Conservation (phyloP, 2,329 filamentous ascomycete genomes). For the Aphanoascus verrucosus region DNA sequence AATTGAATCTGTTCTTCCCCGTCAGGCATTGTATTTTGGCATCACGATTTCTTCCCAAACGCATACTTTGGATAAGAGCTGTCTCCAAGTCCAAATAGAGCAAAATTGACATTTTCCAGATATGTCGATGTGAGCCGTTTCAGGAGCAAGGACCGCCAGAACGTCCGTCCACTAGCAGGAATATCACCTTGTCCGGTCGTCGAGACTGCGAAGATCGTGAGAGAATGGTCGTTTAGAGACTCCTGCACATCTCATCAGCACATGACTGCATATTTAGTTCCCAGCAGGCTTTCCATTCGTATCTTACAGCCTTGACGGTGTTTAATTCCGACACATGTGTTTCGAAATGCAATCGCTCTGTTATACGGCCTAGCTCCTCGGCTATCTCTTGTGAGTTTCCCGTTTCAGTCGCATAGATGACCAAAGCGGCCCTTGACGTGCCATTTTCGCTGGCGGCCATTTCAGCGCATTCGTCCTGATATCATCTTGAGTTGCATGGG, state of each 20-base stretch:
- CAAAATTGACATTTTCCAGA: constrained; percentile 59
- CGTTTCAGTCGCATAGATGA: constrained; percentile 91
- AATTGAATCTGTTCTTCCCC: constrained; percentile 60
- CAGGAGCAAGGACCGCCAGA: constrained; percentile 77
- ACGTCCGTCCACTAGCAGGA: constrained; percentile 65
- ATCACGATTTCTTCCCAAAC: not conserved
- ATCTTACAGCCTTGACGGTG: constrained; percentile 58
- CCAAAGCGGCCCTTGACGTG: constrained; percentile 40
- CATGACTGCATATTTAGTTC: not conserved
- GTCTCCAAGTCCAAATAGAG: constrained; percentile 84
- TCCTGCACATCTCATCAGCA: constrained; percentile 22
- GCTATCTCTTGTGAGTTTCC: constrained; percentile 89
- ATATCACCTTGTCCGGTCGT: constrained; percentile 94
- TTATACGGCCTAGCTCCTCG: constrained; percentile 64
- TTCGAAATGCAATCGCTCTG: constrained; percentile 67
- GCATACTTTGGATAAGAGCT: constrained; percentile 81
- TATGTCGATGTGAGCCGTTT: constrained; percentile 64
- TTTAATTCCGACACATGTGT: constrained; percentile 70
- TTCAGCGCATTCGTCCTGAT: not conserved
- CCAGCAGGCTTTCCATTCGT: not conserved
- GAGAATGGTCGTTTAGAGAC: constrained; percentile 26
- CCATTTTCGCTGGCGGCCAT: constrained; percentile 4
- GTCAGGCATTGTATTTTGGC: not conserved
- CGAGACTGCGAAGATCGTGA: constrained; percentile 64
- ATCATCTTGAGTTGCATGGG: not conserved